phyloP scores from a whole-genome alignment of 2,329 filamentous ascomycete species.

The Metarhizium album region DNA sequence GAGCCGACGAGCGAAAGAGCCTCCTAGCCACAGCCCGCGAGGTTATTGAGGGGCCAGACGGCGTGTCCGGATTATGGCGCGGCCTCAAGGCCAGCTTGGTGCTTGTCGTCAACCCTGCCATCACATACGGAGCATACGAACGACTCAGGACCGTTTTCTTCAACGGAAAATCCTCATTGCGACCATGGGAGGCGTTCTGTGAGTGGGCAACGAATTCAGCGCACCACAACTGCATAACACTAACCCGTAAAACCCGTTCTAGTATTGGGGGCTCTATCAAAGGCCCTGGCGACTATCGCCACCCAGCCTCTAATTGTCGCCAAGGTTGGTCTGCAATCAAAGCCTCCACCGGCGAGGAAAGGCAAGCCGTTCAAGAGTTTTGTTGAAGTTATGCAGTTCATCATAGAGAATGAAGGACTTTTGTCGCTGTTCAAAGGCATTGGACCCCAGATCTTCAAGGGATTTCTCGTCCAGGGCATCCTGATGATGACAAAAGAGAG shows the following conservation, averaged over 20 bases:
- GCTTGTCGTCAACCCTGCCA: constrained; percentile 89
- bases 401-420: constrained; percentile 76
- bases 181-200: constrained; percentile 86
- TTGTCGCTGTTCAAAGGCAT: constrained; percentile 94
- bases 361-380: constrained; percentile 93
- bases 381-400: constrained; percentile 88
- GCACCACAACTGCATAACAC: neutral
- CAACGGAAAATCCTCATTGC: constrained; percentile 63
- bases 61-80: constrained; percentile 81
- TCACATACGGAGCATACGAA: constrained; percentile 96
- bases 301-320: constrained; percentile 96
- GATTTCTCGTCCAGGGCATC: constrained; percentile 84
- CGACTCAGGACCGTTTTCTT: constrained; percentile 69
- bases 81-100: constrained; percentile 93
- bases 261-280: constrained; percentile 90
- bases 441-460: constrained; percentile 85
- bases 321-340: constrained; percentile 92
- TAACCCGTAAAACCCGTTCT: neutral
- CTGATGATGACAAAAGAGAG: constrained; percentile 99
- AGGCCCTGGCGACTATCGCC: constrained; percentile 78
- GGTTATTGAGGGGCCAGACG: constrained; percentile 83
- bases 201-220: constrained; percentile 30
- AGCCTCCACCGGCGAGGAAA: constrained; percentile 70
- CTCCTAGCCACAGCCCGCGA: constrained; percentile 80
- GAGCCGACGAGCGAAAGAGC: constrained; percentile 72